Percentiles rank a stretch among this genome's conserved stretches.
These are phyloP conservation scores for Macrophomina tecta DNA, from an alignment of 2,329 filamentous ascomycete genomes.

Conservation along the genomic window DNA sequence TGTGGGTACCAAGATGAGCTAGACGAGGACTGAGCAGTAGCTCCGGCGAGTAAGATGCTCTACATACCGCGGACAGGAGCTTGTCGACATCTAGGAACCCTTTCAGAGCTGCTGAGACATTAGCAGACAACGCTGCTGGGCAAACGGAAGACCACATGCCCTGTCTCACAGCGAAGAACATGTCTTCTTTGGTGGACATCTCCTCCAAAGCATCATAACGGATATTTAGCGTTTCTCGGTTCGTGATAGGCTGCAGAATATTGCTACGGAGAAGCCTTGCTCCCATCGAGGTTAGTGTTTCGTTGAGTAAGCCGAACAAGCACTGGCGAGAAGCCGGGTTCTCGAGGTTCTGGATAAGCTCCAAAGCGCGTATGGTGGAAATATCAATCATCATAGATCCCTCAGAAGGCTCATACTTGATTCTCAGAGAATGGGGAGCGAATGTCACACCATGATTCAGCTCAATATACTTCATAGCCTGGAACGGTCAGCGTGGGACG, in stretches of 20 bases:
- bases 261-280: slow-evolving; percentile 81
- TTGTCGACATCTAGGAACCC: slow-evolving; percentile 80
- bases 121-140: slow-evolving; percentile 2
- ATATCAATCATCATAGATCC: slow-evolving; percentile 96
- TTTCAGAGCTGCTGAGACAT: slow-evolving; percentile 66
- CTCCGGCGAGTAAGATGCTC: slow-evolving; percentile 18
- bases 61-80: slow-evolving; percentile 72
- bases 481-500: slow-evolving; percentile 27
- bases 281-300: slow-evolving; percentile 89
- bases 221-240: slow-evolving; percentile 68
- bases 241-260: slow-evolving; percentile 86
- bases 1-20: slow-evolving; percentile 79
- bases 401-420: slow-evolving; percentile 86
- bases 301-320: slow-evolving; percentile 83
- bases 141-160: slow-evolving; percentile 51
- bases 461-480: slow-evolving; percentile 85
- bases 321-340: slow-evolving; percentile 79
- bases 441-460: slow-evolving; percentile 72
- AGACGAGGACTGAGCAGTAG: slow-evolving; percentile 26
- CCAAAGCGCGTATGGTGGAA: slow-evolving; percentile 82
- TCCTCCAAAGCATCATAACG: slow-evolving; percentile 87
- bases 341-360: slow-evolving; percentile 87
- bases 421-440: slow-evolving; percentile 77
- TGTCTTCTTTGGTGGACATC: slow-evolving; percentile 78
- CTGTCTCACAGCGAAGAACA: slow-evolving; percentile 78